Evolutionary conservation across 768 basidiomycete genomes (phyloP), one percentile per base, ranked within the genome.

Genomic region (Xerocomellus chrysenteron): DNA sequence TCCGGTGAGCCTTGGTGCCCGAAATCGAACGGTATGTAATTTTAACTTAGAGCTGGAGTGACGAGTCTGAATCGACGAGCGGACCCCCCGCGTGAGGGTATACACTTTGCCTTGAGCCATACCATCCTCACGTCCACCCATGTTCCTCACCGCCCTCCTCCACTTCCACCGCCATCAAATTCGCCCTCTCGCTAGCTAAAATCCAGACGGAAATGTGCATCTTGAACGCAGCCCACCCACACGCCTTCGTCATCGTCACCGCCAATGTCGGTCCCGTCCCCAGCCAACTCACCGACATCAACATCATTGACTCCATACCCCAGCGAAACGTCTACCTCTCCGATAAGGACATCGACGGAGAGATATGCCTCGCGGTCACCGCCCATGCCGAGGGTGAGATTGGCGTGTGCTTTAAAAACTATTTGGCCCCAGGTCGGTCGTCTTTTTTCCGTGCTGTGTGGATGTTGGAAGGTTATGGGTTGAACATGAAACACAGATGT

Each of bases 201-300:
- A 21, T 21, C 21, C 21, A 21, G 21, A 21, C 21, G 21, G 21
- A 21, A 21, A 21, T 21, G 21, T 21, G 21, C 21, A 21, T 21
- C 21, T 21, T 21, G 21, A 97, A 99, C 70, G 78, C 88, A 26
- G 96, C 88, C 10, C 90, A 94, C 66, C 75, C 80, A 7, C 86
- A 93, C 65, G 82, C 92, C 10, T 87, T 99, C 36, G 92, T 98
- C 68, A 92, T 99, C 65, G 94, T 97, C 62, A 98, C 96, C 0
- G 94, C 96, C 43, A 96, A 97, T 68, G 88, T 96, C 32, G 86
- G 87, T 0, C 80, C 87, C 0, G 89, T 88, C 0, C 73, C 74
- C 1, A 78, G 82, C 63, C 94, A 96, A 74, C 84, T 93, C 21
- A 80, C 95, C 36, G 28, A 30, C 6, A 30, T 8, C 7, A 9